Base-by-base conservation (phyloP, 208 protist species). In the Crithidia bombi region DNA sequence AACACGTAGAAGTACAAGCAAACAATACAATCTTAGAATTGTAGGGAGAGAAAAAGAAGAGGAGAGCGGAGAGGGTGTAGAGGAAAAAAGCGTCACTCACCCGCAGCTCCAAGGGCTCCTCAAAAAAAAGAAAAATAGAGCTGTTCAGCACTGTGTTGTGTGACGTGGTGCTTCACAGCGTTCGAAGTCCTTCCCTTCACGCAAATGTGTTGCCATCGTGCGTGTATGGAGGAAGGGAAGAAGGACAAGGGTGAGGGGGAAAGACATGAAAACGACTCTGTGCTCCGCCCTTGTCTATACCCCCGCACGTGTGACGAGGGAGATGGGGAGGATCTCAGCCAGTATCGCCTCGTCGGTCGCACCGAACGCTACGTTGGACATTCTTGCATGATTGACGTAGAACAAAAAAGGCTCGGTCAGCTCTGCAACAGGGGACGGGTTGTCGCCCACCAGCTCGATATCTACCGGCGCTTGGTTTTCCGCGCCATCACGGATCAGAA, bases 381-480 rank as follows among this genome's bases (percentile, higher is more conserved):
- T 58, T 19, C 57, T 61, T 17, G 81, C 85, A 41, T 79, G 83
- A 59, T 92, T 89, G 12, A 89, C 65, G 78, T 78, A 92, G 61
- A 82, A 87, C 50, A 78, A 57, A 50, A 76, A 92, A 12, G 71
- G 70, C 5, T 44, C 41, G 61, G 78, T 71, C 28, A 25, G 38
- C 36, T 66, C 41, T 11, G 50, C 62, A 4, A 41, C 21, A 19
- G 82, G 51, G 10, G 55, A 52, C 14, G 85, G 88, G 28, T 57
- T 58, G 49, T 77, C 74, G 2, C 75, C 78, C 51, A 73, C 55
- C 17, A 86, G 46, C 3, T 68, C 32, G 46, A 93, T 51, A 30
- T 75, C 66, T 11, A 90, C 63, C n/a, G 87, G 73, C 6, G 69
- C 41, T 39, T 67, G 50, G 50, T 59, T 86, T 47, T 85, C 63